Percentiles rank a stretch among this genome's conserved stretches.
These are phyloP conservation scores for Melastoma malabathricum DNA, from an alignment of 345 rosid species.

Conservation along the genomic window DNA sequence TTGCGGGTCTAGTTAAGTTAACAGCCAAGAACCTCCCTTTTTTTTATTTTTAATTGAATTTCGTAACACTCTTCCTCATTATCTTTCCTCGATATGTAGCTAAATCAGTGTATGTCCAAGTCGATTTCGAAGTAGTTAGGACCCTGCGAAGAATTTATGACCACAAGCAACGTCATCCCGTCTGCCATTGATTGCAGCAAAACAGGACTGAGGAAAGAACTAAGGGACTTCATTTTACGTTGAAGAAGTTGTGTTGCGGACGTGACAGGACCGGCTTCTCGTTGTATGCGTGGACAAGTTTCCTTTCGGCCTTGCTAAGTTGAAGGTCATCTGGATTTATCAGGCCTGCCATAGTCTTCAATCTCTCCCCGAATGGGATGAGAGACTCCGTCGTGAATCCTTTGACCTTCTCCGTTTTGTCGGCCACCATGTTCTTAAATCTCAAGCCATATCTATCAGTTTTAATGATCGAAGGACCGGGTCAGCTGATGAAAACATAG, in stretches of 20 bases:
- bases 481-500: too few species aligned
- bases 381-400: slow-evolving; percentile 47
- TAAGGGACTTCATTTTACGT: slow-evolving; percentile 19
- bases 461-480: background rate
- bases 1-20: too few species aligned
- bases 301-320: slow-evolving; percentile 51
- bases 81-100: slow-evolving; percentile 81
- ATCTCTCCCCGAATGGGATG: slow-evolving; percentile 67
- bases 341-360: slow-evolving; percentile 56
- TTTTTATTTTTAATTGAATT: too few species aligned
- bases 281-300: slow-evolving; percentile 59
- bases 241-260: slow-evolving; percentile 66
- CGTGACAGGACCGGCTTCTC: slow-evolving; percentile 77
- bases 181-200: background rate
- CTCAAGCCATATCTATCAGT: slow-evolving; percentile 5
- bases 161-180: background rate
- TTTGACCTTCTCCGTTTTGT: slow-evolving; percentile 58
- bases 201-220: background rate
- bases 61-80: too few species aligned
- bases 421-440: slow-evolving; percentile 49
- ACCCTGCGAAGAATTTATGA: slow-evolving; percentile 31
- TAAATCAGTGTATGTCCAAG: slow-evolving; percentile 69
- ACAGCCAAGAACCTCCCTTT: too few species aligned
- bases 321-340: slow-evolving; percentile 70
- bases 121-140: slow-evolving; percentile 74